Evolutionary conservation across 2,329 filamentous ascomycete genomes (phyloP).

Genomic region (Ophiostoma perfectum): DNA sequence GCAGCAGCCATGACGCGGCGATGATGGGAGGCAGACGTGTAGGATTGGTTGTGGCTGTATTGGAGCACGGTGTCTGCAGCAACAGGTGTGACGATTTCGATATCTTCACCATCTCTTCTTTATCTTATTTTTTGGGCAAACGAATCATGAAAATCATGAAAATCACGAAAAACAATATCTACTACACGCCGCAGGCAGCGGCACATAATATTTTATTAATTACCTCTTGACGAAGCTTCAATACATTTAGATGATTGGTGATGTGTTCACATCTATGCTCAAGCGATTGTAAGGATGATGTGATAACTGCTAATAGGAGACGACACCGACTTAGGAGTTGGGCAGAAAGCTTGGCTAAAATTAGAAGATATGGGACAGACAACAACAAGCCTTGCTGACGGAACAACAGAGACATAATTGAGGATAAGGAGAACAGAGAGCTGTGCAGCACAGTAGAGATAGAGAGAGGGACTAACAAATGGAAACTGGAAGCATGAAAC

Average conservation of each 20-base stretch:
- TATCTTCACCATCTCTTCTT: background rate
- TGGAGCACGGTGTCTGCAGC: too few species aligned
- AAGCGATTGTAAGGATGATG: background rate
- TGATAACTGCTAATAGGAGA: background rate
- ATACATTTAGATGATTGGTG: background rate
- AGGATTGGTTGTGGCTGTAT: too few species aligned
- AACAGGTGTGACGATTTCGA: background rate
- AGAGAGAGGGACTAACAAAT: background rate
- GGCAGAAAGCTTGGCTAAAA: background rate
- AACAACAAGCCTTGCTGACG: background rate
- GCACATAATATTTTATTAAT: background rate
- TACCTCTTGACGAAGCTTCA: background rate
- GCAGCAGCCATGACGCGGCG: conserved; percentile 55
- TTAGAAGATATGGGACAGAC: background rate
- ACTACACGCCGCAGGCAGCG: background rate
- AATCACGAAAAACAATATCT: conserved; percentile 6
- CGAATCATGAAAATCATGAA: conserved; percentile 12
- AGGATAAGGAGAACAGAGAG: background rate
- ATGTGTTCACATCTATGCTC: too few species aligned
- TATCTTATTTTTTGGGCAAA: background rate
- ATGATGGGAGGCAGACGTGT: conserved; percentile 30
- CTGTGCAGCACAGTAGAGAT: background rate
- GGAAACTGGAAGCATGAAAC: background rate
- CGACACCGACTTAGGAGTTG: background rate
- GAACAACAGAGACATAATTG: background rate